Evolutionary conservation across 257 asterid species (phyloP).

Genomic region (Salvia miltiorrhiza): DNA sequence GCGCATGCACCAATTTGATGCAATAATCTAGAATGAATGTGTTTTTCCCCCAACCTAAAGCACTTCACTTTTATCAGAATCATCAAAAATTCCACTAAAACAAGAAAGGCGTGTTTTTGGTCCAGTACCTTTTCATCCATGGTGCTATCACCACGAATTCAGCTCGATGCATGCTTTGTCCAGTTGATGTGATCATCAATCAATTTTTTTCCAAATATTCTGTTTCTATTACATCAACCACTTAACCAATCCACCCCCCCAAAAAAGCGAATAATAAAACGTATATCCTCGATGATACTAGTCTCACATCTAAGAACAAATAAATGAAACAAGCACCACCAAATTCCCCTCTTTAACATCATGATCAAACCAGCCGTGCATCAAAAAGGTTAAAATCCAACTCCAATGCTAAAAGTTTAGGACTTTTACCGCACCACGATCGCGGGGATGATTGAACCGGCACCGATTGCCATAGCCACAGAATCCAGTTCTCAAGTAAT

Average conservation of each 20-base stretch:
- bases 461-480: conserved; percentile 89
- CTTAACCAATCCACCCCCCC: neutral
- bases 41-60: conserved; percentile 7
- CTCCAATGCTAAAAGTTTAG: neutral
- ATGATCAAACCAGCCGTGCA: conserved; percentile 26
- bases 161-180: conserved; percentile 20
- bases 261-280: neutral
- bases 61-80: conserved; percentile 1
- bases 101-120: conserved; percentile 7
- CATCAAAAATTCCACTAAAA: conserved; percentile 6
- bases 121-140: conserved; percentile 11
- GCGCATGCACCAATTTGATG: conserved; percentile 11
- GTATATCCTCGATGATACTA: conserved; percentile 4
- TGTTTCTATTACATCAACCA: conserved; percentile 6
- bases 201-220: conserved; percentile 15
- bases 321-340: neutral
- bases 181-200: conserved; percentile 17
- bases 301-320: conserved; percentile 20
- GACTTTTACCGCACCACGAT: conserved; percentile 49
- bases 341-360: conserved; percentile 9
- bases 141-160: conserved; percentile 11
- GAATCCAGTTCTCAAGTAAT: conserved; percentile 89
- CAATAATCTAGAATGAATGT: conserved; percentile 11
- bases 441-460: conserved; percentile 95
- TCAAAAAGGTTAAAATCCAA: conserved; percentile 14